A percentile compares a stretch with the other conserved stretches of the same genome.
phyloP scores from a whole-genome alignment of 108 stramenopile species.

The Fistulifera pelliculosa region DNA sequence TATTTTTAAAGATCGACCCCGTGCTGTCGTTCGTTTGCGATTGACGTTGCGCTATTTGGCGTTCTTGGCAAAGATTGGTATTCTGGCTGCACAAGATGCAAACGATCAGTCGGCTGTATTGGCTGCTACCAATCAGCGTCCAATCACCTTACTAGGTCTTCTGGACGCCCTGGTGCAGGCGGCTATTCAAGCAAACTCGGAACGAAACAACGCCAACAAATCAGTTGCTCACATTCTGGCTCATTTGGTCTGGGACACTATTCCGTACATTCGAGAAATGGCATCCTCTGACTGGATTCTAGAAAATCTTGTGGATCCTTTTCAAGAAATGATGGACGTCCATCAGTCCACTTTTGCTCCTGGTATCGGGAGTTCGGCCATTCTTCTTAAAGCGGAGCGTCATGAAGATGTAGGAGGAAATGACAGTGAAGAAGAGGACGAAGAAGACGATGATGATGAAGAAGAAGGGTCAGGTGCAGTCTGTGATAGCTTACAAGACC shows the following conservation, averaged over 20 bases:
- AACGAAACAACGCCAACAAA: slow-evolving; percentile 4
- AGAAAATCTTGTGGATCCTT: slow-evolving; percentile 15
- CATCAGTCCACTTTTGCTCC: slow-evolving; percentile 60
- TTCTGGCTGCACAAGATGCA: slow-evolving; percentile 21
- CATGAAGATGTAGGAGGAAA: slow-evolving; percentile 23
- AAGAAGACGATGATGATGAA: slow-evolving; percentile 59
- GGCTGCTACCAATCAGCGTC: not conserved
- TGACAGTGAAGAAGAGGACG: slow-evolving; percentile 47
- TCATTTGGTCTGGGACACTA: slow-evolving; percentile 40
- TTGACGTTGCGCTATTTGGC: slow-evolving; percentile 63
- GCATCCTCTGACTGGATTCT: slow-evolving; percentile 19
- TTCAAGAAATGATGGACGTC: slow-evolving; percentile 16
- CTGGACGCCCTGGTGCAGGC: slow-evolving; percentile 28
- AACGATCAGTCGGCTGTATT: slow-evolving; percentile 4
- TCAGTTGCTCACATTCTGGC: slow-evolving; percentile 28
- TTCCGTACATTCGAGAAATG: slow-evolving; percentile 42
- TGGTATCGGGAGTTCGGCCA: slow-evolving; percentile 39
- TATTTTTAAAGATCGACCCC: not conserved
- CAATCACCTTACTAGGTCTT: slow-evolving; percentile 17
- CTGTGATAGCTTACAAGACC: slow-evolving; percentile 80
- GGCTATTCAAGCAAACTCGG: slow-evolving; percentile 8
- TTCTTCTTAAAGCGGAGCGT: slow-evolving; percentile 55
- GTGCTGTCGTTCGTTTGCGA: slow-evolving; percentile 28
- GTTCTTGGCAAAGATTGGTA: slow-evolving; percentile 42
- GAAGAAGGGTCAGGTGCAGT: slow-evolving; percentile 37